A percentile compares a stretch with the other conserved stretches of the same genome.
Evolutionary conservation across 306 rosid species (phyloP).

Genomic region (Psophocarpus tetragonolobus): DNA sequence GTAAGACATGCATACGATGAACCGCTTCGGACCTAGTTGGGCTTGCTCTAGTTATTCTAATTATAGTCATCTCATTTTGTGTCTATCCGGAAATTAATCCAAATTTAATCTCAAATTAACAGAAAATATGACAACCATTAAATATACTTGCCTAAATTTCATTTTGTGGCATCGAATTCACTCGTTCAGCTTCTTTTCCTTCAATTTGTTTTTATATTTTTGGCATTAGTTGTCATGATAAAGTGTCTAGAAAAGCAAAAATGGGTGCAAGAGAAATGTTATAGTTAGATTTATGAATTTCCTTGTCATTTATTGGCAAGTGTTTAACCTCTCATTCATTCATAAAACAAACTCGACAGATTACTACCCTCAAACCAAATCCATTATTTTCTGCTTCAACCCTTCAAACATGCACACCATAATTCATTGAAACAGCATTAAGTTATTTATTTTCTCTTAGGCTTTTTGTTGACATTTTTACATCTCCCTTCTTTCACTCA

Average conservation of each 20-base stretch:
- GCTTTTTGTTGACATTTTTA: conserved; percentile 8
- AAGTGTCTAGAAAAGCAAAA: background rate
- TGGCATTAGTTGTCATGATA: background rate
- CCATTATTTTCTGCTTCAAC: conserved; percentile 37
- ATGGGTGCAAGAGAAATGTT: conserved; percentile 37
- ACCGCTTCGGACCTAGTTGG: background rate
- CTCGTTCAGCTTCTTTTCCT: conserved; percentile 17
- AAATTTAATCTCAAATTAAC: conserved; percentile 16
- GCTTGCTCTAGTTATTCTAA: conserved; percentile 28
- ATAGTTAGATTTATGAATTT: conserved; percentile 37
- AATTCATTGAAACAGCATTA: conserved; percentile 10
- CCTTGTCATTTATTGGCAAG: conserved; percentile 23
- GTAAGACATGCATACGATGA: too few relatives aligned
- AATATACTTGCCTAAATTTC: conserved; percentile 4
- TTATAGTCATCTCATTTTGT: conserved; percentile 30
- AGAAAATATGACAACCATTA: conserved; percentile 1
- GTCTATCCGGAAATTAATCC: conserved; percentile 37
- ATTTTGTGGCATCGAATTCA: background rate
- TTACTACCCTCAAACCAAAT: background rate
- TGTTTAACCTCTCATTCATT: conserved; percentile 43
- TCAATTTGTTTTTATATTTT: background rate
- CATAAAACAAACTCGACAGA: conserved; percentile 37
- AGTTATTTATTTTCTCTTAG: background rate
- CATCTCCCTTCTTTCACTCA: conserved; percentile 26
- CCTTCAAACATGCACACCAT: conserved; percentile 46